Evolutionary conservation across 805 yeast genomes (phyloP).

Genomic region (Metschnikowia matae): DNA sequence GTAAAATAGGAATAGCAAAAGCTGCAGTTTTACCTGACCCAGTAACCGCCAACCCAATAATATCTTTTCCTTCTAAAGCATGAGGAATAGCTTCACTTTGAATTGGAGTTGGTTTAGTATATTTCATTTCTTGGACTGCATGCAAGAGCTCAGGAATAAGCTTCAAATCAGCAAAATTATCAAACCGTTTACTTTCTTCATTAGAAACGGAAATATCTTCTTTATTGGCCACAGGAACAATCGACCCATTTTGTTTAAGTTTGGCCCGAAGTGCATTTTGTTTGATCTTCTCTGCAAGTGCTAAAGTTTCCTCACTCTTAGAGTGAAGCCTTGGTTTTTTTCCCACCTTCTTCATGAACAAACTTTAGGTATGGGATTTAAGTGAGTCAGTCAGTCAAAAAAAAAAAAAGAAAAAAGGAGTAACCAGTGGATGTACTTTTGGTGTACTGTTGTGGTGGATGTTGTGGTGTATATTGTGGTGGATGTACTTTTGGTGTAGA

Average conservation of each 20-base stretch:
- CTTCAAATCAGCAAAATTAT: conserved; percentile 53
- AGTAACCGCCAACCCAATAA: conserved; percentile 94
- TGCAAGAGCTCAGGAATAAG: conserved; percentile 76
- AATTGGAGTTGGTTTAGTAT: conserved; percentile 84
- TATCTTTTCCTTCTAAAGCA: conserved; percentile 85
- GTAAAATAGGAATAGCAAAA: conserved; percentile 92
- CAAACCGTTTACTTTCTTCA: conserved; percentile 20
- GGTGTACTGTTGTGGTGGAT: too few species aligned
- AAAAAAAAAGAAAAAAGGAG: too few species aligned
- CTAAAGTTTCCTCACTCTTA: conserved; percentile 31
- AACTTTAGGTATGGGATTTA: too few species aligned
- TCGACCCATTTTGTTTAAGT: conserved; percentile 8
- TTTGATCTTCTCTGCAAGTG: conserved; percentile 55
- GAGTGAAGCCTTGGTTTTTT: conserved; percentile 15
- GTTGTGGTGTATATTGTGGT: too few species aligned
- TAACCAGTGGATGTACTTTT: too few species aligned
- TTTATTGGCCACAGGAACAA: not conserved
- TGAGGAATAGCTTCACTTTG: conserved; percentile 89
- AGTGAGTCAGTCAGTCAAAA: too few species aligned
- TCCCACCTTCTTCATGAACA: not conserved
- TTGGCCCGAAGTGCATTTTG: conserved; percentile 27
- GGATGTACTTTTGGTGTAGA: too few species aligned
- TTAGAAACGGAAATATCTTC: conserved; percentile 5
- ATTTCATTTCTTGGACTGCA: conserved; percentile 72
- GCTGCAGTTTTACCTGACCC: conserved; percentile 99